phyloP scores from a whole-genome alignment of 129 eudicot genomes.

The Artemisia tridentata region DNA sequence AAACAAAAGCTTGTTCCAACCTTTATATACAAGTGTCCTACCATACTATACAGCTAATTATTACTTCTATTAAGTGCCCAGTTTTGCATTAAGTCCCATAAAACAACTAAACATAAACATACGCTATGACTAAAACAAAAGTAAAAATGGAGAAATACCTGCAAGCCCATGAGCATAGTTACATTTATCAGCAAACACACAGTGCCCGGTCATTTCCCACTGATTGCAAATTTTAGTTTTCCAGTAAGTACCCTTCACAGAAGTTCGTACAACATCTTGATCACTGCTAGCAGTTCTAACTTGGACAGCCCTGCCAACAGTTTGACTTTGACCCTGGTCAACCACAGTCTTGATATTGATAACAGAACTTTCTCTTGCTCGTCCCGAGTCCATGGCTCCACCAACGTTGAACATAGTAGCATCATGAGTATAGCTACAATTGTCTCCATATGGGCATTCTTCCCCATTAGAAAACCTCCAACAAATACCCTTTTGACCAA shows the following conservation, averaged over 20 bases:
- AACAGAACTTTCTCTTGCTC: constrained; percentile 54
- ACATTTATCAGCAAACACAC: constrained; percentile 64
- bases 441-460: constrained; percentile 86
- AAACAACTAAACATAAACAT: not conserved
- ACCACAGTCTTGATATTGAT: constrained; percentile 53
- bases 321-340: constrained; percentile 32
- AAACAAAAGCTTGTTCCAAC: not conserved
- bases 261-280: constrained; percentile 27
- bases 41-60: not conserved
- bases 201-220: constrained; percentile 74
- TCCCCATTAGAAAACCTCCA: constrained; percentile 76
- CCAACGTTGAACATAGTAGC: constrained; percentile 44
- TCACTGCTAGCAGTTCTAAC: constrained; percentile 11
- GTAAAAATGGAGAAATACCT: constrained; percentile 45
- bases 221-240: constrained; percentile 67
- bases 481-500: too few relatives aligned
- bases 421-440: constrained; percentile 75
- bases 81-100: not conserved
- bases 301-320: not conserved
- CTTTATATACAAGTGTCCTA: not conserved
- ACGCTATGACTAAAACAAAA: not conserved
- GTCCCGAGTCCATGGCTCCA: constrained; percentile 10
- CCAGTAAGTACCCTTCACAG: constrained; percentile 46
- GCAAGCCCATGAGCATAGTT: constrained; percentile 84
- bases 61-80: not conserved